Percentiles rank a stretch among this genome's conserved stretches.
phyloP scores from a whole-genome alignment of 1,284 basidiomycete genomes.

The Malassezia nana region DNA sequence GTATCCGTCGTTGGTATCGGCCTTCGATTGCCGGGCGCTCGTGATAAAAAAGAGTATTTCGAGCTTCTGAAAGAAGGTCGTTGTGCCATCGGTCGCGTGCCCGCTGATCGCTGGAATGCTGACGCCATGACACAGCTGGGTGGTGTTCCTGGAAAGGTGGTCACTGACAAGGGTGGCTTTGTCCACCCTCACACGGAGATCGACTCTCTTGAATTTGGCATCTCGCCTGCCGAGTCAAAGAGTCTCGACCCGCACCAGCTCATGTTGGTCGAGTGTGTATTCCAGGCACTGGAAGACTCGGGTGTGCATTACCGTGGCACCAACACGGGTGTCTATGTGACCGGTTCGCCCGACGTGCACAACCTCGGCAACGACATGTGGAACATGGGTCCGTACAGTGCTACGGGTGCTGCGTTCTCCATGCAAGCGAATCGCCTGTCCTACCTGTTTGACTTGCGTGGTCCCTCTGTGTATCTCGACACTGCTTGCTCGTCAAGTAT shows the following conservation, averaged over 20 bases:
- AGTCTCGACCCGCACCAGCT: constrained; percentile 13
- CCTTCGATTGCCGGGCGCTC: constrained; percentile 15
- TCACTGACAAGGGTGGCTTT: constrained; percentile 21
- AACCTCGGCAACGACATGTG: constrained; percentile 20
- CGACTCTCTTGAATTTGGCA: constrained; percentile 21
- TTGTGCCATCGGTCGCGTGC: constrained; percentile 10
- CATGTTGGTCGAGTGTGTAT: constrained; percentile 15
- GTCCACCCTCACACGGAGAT: constrained; percentile 16
- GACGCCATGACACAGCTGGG: constrained; percentile 23
- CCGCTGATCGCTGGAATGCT: constrained; percentile 23
- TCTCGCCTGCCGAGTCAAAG: constrained; percentile 16
- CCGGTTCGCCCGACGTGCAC: constrained; percentile 17
- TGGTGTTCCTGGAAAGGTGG: constrained; percentile 15
- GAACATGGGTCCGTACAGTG: constrained; percentile 20
- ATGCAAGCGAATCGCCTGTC: constrained; percentile 22
- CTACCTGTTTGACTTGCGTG: constrained; percentile 21
- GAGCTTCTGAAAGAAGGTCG: constrained; percentile 19
- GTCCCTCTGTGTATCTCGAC: constrained; percentile 19
- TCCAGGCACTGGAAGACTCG: constrained; percentile 19
- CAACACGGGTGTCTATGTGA: constrained; percentile 20
- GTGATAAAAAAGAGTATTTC: constrained; percentile 18
- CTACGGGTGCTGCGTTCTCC: constrained; percentile 17
- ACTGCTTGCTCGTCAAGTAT: constrained; percentile 21
- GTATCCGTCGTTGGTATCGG: constrained; percentile 18
- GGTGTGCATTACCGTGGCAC: constrained; percentile 21